Base-by-base conservation (phyloP, 2,329 filamentous ascomycete species). In the Cryphonectria nitschkei region DNA sequence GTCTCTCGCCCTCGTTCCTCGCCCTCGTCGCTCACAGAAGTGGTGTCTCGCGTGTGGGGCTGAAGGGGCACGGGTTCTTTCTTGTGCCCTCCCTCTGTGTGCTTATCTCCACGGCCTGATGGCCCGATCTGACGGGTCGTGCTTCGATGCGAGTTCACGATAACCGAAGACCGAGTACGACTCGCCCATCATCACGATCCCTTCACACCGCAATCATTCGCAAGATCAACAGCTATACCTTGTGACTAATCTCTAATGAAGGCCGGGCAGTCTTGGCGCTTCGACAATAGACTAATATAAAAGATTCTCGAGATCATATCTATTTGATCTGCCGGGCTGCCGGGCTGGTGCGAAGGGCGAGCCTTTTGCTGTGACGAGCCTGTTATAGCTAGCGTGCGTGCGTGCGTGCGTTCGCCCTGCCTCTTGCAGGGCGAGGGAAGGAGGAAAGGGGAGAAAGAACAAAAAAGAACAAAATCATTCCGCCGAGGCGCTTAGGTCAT, bases 401-500 rank as follows among this genome's bases (percentile, higher is more conserved):
- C 26, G 26, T 26, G 26, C 26, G 26, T 26, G 26, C 26, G 26
- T 26, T 1, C 26, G 26, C 26, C 26, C 1, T 26, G 26, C 26
- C 37, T 37, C 37, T 37, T 50, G 19, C 46, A 56, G 54, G n/a
- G n/a, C 37, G 46, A 50, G 19, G 8, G 22, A 14, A 43, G 16
- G 3, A n/a, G 8, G 22, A n/a, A n/a, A 9, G 39, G 22, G 19
- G 19, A 29, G 8, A n/a, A 3, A 41, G 4, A 41, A n/a, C 6
- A 26, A n/a, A n/a, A n/a, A 3, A 41, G 4, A 41, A n/a, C 2
- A 26, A n/a, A n/a, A 39, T 13, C 22, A 50, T 39, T 67, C 54
- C 37, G 54, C 65, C 65, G 65, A 67, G 50, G 52, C 32, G 34
- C 52, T 32, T 14, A 26, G 52, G 22, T 14, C 14, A 22, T 62